phyloP scores from a whole-genome alignment of 1,284 basidiomycete species.

The Sporisorium graminicola region DNA sequence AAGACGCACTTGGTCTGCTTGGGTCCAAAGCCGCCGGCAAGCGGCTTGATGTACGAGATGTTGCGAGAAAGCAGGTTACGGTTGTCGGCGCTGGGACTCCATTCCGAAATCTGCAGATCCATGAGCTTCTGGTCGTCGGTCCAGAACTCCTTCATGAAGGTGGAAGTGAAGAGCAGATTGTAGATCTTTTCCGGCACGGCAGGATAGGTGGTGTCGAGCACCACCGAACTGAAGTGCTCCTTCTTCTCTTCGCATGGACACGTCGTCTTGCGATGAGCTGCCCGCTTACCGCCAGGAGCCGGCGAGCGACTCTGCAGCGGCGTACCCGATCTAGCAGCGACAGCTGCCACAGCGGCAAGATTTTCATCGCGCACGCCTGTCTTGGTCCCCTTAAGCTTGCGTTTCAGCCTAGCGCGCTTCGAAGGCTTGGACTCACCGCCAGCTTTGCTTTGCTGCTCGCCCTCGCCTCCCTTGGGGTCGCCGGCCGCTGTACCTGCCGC shows the following conservation, averaged over 20 bases:
- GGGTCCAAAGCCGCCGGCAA: conserved; percentile 88
- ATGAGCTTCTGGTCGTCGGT: conserved; percentile 86
- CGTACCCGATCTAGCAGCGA: conserved; percentile 37
- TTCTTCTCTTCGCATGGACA: conserved; percentile 82
- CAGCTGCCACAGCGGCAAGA: conserved; percentile 45
- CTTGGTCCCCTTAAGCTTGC: conserved; percentile 57
- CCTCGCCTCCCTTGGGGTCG: conserved; percentile 27
- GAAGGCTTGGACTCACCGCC: conserved; percentile 45
- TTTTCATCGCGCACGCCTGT: conserved; percentile 48
- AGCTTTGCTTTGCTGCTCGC: conserved; percentile 20
- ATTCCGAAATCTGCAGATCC: conserved; percentile 64
- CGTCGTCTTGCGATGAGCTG: conserved; percentile 73
- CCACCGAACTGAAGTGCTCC: conserved; percentile 80
- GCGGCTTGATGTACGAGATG: conserved; percentile 95
- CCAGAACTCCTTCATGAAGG: conserved; percentile 95
- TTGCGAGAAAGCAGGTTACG: conserved; percentile 80
- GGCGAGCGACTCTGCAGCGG: conserved; percentile 46
- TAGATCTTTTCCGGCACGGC: conserved; percentile 94
- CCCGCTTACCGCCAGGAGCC: conserved; percentile 43
- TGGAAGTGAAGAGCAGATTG: conserved; percentile 94
- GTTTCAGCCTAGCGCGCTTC: conserved; percentile 56
- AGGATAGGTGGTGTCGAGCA: conserved; percentile 83
- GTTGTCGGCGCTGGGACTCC: conserved; percentile 73
- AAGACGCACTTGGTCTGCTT: conserved; percentile 96
- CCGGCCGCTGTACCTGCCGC: conserved; percentile 20